phyloP scores from a whole-genome alignment of 2,329 filamentous ascomycete genomes.

The Blastomyces percursus region DNA sequence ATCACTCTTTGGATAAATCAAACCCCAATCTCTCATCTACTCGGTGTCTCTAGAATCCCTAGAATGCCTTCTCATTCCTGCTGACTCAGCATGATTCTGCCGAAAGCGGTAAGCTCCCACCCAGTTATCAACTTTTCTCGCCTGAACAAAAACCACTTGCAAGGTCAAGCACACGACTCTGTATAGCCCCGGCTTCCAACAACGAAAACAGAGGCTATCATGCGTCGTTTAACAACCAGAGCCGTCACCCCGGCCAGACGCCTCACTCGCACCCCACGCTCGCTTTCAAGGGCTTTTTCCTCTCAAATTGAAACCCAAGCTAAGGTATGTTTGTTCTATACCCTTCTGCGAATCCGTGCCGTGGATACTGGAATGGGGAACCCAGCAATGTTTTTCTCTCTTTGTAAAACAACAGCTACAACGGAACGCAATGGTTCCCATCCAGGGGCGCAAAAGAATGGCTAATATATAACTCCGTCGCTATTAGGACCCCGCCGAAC shows the following conservation, averaged over 20 bases:
- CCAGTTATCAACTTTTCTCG: background rate
- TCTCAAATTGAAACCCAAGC: constrained; percentile 23
- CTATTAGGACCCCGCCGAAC: constrained; percentile 64
- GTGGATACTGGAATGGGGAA: too few species aligned
- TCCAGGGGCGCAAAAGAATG: background rate
- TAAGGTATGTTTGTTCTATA: constrained; percentile 22
- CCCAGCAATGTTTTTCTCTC: too few species aligned
- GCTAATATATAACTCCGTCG: background rate
- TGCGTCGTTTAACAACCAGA: constrained; percentile 33
- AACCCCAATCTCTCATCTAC: background rate
- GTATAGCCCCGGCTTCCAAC: constrained; percentile 1
- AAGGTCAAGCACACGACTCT: background rate
- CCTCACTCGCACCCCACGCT: constrained; percentile 24
- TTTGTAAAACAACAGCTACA: too few species aligned
- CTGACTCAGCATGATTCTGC: constrained; percentile 2
- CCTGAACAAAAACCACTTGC: too few species aligned
- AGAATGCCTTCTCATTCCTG: too few species aligned
- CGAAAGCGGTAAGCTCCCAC: background rate
- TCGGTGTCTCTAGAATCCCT: too few species aligned
- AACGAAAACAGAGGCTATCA: constrained; percentile 11
- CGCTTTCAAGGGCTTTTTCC: constrained; percentile 28
- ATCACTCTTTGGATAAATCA: too few species aligned
- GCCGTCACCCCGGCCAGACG: constrained; percentile 31
- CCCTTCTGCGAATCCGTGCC: too few species aligned
- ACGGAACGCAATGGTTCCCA: background rate